phyloP scores from a whole-genome alignment of 2,329 filamentous ascomycete genomes.

The Kalmusia sp. region DNA sequence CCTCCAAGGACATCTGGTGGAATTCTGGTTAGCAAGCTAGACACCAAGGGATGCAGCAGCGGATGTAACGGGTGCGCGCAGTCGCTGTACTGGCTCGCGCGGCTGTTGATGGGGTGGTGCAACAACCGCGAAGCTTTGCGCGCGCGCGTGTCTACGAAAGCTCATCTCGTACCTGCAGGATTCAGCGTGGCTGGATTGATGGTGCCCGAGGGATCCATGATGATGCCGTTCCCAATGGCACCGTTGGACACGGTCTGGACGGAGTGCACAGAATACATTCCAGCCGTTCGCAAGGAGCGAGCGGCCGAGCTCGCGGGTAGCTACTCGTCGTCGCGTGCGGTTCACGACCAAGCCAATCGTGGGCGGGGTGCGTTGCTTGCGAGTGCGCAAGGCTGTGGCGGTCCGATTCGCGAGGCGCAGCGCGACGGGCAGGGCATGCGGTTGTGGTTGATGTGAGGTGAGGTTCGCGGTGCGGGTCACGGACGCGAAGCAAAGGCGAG shows the following conservation, averaged over 20 bases:
- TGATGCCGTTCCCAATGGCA: slow-evolving; percentile 48
- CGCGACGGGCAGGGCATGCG: slow-evolving; percentile 32
- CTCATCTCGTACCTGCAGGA: slow-evolving; percentile 40
- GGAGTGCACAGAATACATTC: slow-evolving; percentile 52
- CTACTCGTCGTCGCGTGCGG: slow-evolving; percentile 22
- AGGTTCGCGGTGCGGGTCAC: slow-evolving; percentile 17
- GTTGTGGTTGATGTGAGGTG: slow-evolving; percentile 11
- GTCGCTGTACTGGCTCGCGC: slow-evolving; percentile 11
- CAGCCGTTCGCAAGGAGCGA: slow-evolving; percentile 39
- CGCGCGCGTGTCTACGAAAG: slow-evolving; percentile 3
- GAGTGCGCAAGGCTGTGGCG: slow-evolving; percentile 25
- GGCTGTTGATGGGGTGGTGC: slow-evolving; percentile 19
- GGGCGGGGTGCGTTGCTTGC: slow-evolving; percentile 12
- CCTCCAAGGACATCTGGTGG: slow-evolving; percentile 36
- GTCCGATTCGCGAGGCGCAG: slow-evolving; percentile 23
- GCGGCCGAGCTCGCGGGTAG: slow-evolving; percentile 39
- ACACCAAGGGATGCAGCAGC: slow-evolving; percentile 25
- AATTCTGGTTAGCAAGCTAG: slow-evolving; percentile 30
- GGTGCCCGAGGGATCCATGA: slow-evolving; percentile 50
- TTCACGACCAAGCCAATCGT: slow-evolving; percentile 31
- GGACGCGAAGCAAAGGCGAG: slow-evolving; percentile 19
- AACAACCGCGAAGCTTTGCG: slow-evolving; percentile 11
- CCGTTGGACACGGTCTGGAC: slow-evolving; percentile 48
- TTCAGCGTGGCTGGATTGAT: slow-evolving; percentile 51
- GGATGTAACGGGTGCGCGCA: slow-evolving; percentile 41